Evolutionary conservation across 352 stramenopile genomes (phyloP), one percentile per base, ranked within the genome.

Genomic region (Pythium phragmiticola): DNA sequence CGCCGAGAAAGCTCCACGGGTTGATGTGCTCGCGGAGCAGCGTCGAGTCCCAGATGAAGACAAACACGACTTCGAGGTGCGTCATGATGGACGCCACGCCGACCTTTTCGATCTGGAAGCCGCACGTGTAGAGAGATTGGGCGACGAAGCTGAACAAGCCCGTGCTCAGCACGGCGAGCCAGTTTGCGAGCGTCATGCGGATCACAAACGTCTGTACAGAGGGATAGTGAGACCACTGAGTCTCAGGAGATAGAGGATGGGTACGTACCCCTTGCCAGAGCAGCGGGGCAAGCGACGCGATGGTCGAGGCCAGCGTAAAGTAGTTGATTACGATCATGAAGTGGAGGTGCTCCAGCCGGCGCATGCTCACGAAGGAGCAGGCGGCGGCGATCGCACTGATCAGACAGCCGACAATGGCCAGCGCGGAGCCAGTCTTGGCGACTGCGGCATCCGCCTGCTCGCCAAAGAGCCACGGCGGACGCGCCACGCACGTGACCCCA

Each of bases 321-420:
- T 88, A 87, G 56, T 87, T 65, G 62, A 86, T 75, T 33, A 85
- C 70, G 26, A 81, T 76, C 28, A 87, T 70, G 50, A 81, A 72
- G 34, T 74, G 74, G 13, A 88, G 50, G 56, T 78, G 70, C 53
- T 82, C 68, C 41, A 87, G 56, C 13, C 65, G 68, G 4, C 77
- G 73, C 28, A 87, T 66, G 8, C 65, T 71, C 16, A 82, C 63
- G 56, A 80, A 88, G 4, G 68, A 64, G 4, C 73, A 48, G 2
- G 77, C 65, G 17, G 11, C 9, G 39, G 61, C 65, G 13, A 69
- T 60, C 14, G 72, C 70, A 8, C 73, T 67, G 17, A 77, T 47
- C 9, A 83, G 57, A 11, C 60, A 68, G 34, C 69, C 73, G 4
- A 59, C 26, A 5, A 85, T 65, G 7, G 71, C 78, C 17, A 75